Base-by-base conservation (phyloP, 768 basidiomycete species). In the Rhizopogon roseolus region DNA sequence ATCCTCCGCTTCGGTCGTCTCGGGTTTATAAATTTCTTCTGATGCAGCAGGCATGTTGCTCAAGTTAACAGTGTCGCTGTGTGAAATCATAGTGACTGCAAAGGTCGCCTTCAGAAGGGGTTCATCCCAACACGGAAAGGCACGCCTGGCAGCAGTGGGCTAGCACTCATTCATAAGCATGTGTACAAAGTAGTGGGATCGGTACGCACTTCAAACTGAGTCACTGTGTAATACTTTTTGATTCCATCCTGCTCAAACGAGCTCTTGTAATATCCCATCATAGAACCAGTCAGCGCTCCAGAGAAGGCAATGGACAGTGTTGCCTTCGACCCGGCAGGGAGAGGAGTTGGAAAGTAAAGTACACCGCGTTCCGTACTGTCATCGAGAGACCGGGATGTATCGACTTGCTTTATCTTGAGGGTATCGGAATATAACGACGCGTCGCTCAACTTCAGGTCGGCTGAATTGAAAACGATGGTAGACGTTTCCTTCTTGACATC, bases 111-210 rank as follows among this genome's bases (percentile, higher is more conserved):
- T 98, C 60, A 95, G 76, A 37, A 82, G 76, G 14, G 95, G 96
- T 65, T 97, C 94, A 65, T 97, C 95, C 90, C 91, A 96, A 73
- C 87, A 91, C 27, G 90, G 90, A 68, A 92, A 90, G 6, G 87
- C 82, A 40, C 82, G 79, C 48, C 94, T 76, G 8, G 95, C 94
- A 55, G 85, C 85, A 39, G 90, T 96, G 38, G 94, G 85, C 86
- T 96, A n/a, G n/a, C n/a, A 58, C 8, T 32, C 16, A 51, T 49
- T 14, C 28, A 42, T 42, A 48, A 56, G 19, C 19, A 38, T 8
- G 10, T 9, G 37, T 5, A 6, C 42, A 36, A 14, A 27, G 27
- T 43, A 17, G 6, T 52, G 2, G 41, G n/a, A 50, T 39, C 28
- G 25, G 41, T 16, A 54, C 64, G 40, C 54, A 84, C 88, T 76